Evolutionary conservation across 2,329 filamentous ascomycete species (phyloP).

Genomic region (Penicillium sp.): DNA sequence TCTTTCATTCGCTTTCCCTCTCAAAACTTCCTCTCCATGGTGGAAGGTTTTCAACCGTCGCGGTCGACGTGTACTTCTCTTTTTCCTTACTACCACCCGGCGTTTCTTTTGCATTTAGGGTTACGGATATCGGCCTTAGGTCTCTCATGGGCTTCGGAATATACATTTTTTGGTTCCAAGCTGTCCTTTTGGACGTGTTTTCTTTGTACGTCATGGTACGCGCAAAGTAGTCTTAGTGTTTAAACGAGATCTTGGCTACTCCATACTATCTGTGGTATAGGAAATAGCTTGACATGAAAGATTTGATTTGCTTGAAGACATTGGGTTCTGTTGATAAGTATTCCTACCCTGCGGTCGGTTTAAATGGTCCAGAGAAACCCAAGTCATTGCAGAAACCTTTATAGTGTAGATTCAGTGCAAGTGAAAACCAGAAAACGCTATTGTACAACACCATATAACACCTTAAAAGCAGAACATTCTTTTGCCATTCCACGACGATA

Average conservation of each 20-base stretch:
- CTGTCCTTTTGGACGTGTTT: neutral
- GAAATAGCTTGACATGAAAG: neutral
- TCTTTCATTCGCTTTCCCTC: conserved; percentile 11
- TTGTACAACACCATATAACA: conserved; percentile 17
- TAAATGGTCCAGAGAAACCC: neutral
- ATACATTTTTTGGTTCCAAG: conserved; percentile 3
- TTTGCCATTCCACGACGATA: neutral
- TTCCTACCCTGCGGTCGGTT: neutral
- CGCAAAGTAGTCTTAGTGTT: conserved; percentile 11
- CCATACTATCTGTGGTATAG: neutral
- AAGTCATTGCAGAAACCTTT: neutral
- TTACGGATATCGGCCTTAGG: conserved; percentile 30
- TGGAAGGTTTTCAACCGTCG: neutral
- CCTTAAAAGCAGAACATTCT: neutral
- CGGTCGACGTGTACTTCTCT: conserved; percentile 10
- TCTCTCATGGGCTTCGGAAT: conserved; percentile 20
- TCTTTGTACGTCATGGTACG: neutral
- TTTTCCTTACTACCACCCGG: conserved; percentile 21
- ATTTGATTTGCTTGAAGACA: neutral
- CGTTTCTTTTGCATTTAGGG: conserved; percentile 33
- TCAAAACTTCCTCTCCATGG: neutral
- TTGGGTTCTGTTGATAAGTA: neutral
- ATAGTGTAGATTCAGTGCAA: neutral
- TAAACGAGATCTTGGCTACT: conserved; percentile 1
- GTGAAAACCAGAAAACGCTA: conserved; percentile 15